These are phyloP conservation scores for Claviceps sp. DNA, from an alignment of 2,329 filamentous ascomycete genomes.

Conservation along the genomic window DNA sequence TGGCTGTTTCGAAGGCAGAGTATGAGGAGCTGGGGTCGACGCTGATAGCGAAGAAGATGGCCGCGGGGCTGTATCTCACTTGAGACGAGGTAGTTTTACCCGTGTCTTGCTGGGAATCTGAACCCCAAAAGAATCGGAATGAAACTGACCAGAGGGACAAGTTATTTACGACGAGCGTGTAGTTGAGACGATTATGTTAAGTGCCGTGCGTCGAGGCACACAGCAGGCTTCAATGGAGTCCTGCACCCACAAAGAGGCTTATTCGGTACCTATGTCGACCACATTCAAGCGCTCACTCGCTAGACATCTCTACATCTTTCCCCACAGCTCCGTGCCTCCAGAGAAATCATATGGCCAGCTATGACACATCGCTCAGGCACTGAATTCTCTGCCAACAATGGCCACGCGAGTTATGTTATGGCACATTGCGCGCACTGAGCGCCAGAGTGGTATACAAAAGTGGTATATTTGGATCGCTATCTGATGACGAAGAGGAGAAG, in stretches of 20 bases:
- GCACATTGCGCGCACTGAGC: background rate
- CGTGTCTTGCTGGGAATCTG: background rate
- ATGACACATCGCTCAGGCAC: background rate
- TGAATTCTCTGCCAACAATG: background rate
- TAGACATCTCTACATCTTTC: background rate
- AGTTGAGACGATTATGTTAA: background rate
- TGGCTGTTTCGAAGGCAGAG: slow-evolving; percentile 74
- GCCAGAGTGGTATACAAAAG: slow-evolving; percentile 2
- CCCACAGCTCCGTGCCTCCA: too few relatives aligned
- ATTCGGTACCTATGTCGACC: too few relatives aligned
- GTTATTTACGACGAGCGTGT: too few relatives aligned
- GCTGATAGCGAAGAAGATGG: slow-evolving; percentile 65
- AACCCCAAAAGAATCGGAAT: too few relatives aligned
- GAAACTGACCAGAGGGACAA: too few relatives aligned
- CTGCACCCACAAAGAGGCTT: background rate
- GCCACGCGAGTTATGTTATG: background rate
- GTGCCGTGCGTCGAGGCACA: background rate
- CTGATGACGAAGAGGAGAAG: slow-evolving; percentile 1
- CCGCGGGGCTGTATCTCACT: slow-evolving; percentile 10
- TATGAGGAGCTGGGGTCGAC: slow-evolving; percentile 74
- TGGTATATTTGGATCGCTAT: slow-evolving; percentile 2
- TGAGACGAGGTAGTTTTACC: background rate
- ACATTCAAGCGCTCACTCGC: background rate
- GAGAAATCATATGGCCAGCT: background rate
- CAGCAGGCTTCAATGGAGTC: background rate